Conservation (phyloP, 805 yeast genomes). For the Middelhovenomyces tepae region DNA sequence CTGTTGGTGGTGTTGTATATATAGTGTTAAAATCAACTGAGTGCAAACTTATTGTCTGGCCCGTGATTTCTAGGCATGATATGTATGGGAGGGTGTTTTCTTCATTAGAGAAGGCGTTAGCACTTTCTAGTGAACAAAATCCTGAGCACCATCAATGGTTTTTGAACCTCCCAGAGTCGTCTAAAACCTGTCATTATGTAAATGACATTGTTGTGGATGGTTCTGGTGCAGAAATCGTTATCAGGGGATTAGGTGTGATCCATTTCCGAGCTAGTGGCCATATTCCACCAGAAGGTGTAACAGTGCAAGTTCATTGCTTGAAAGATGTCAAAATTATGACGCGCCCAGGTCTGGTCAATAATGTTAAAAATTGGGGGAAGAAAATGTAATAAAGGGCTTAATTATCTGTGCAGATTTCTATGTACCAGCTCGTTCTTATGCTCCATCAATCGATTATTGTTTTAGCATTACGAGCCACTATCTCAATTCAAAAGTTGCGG, state of each 20-base stretch:
- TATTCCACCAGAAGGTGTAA: slow-evolving; percentile 23
- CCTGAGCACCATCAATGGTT: slow-evolving; percentile 19
- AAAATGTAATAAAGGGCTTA: too few species aligned
- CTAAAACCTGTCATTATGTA: slow-evolving; percentile 1
- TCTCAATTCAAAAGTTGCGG: too few species aligned
- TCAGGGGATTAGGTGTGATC: slow-evolving; percentile 27
- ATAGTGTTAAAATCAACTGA: slow-evolving; percentile 19
- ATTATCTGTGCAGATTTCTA: too few species aligned
- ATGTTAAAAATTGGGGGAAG: too few species aligned
- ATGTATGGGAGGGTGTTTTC: slow-evolving; percentile 16
- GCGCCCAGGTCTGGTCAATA: too few species aligned
- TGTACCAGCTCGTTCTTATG: too few species aligned
- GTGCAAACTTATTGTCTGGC: slow-evolving; percentile 23
- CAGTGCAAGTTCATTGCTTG: slow-evolving; percentile 17
- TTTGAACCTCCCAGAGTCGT: slow-evolving; percentile 10
- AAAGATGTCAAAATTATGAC: slow-evolving; percentile 19
- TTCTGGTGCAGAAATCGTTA: slow-evolving; percentile 18
- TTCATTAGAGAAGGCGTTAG: slow-evolving; percentile 17
- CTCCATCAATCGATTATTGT: too few species aligned
- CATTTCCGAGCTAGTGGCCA: slow-evolving; percentile 25
- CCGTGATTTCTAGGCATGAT: slow-evolving; percentile 20
- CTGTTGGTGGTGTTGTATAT: slow-evolving; percentile 27
- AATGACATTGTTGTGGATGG: slow-evolving; percentile 4
- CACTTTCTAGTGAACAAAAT: slow-evolving; percentile 12
- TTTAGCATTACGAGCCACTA: too few species aligned